Conservation (phyloP, 2,329 filamentous ascomycete genomes). For the Sarocladiaceae sp. region DNA sequence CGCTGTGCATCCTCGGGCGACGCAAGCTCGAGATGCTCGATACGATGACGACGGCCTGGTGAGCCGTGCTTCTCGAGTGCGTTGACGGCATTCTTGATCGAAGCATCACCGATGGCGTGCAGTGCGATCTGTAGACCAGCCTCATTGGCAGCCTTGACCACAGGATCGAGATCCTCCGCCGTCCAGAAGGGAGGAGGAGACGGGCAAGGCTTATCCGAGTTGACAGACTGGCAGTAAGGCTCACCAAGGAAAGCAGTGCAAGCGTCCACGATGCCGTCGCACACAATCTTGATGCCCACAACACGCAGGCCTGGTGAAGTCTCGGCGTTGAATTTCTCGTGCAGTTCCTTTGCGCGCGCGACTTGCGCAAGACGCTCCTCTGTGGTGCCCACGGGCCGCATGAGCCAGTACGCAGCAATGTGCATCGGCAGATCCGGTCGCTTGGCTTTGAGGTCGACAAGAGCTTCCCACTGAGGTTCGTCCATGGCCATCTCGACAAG, state of each 20-base stretch:
- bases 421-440: constrained; percentile 24
- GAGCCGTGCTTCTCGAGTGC: constrained; percentile 35
- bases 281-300: constrained; percentile 57
- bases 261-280: constrained; percentile 56
- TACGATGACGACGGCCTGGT: constrained; percentile 46
- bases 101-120: constrained; percentile 57
- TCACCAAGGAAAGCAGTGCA: constrained; percentile 54
- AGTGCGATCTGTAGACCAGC: constrained; percentile 53
- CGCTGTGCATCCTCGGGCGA: constrained; percentile 47
- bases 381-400: constrained; percentile 37
- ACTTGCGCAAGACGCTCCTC: constrained; percentile 27
- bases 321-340: constrained; percentile 20
- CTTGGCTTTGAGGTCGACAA: constrained; percentile 25
- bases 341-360: constrained; percentile 30
- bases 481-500: constrained; percentile 44
- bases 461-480: constrained; percentile 33
- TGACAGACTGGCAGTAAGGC: constrained; percentile 39
- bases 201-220: neutral
- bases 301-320: constrained; percentile 34
- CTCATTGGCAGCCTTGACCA: constrained; percentile 45
- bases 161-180: constrained; percentile 41
- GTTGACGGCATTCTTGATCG: constrained; percentile 50
- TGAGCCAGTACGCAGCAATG: constrained; percentile 41
- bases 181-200: constrained; percentile 45
- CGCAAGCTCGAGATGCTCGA: constrained; percentile 58